phyloP scores from a whole-genome alignment of 1,284 basidiomycete species.

The Anthracocystis panici-leucophaei region DNA sequence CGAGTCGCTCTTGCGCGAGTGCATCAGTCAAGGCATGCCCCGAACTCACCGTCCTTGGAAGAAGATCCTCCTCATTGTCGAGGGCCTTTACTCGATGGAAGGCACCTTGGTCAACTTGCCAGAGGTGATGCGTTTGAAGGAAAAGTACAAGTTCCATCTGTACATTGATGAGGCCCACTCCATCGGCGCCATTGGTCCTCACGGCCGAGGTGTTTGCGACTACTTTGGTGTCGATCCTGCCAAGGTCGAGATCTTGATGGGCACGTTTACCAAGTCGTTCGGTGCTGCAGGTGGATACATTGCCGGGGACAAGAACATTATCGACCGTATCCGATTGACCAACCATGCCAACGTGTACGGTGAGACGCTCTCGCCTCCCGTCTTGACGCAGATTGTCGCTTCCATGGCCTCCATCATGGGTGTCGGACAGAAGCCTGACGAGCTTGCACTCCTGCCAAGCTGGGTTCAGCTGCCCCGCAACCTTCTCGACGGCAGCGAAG shows the following conservation, averaged over 20 bases:
- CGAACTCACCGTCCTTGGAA: conserved; percentile 98
- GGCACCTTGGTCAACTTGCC: conserved; percentile 91
- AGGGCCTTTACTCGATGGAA: conserved; percentile 98
- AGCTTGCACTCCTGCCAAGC: conserved; percentile 60
- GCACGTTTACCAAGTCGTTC: conserved; percentile 98
- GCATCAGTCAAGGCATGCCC: conserved; percentile 95
- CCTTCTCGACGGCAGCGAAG: conserved; percentile 74
- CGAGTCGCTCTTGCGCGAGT: conserved; percentile 85
- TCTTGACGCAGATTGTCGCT: conserved; percentile 89
- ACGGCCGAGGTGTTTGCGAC: conserved; percentile 93
- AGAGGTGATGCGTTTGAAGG: conserved; percentile 85
- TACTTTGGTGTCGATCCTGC: conserved; percentile 90
- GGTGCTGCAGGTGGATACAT: conserved; percentile 97
- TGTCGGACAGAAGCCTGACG: conserved; percentile 55
- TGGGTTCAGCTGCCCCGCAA: conserved; percentile 63
- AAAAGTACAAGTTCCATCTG: conserved; percentile 98
- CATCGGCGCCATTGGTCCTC: conserved; percentile 91
- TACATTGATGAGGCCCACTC: conserved; percentile 98
- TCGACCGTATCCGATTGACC: conserved; percentile 83
- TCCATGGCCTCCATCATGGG: conserved; percentile 98
- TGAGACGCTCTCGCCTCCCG: conserved; percentile 89
- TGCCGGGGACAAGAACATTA: conserved; percentile 82
- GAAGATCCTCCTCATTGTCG: conserved; percentile 94
- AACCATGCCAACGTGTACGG: conserved; percentile 90
- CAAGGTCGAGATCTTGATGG: conserved; percentile 93